Base-by-base conservation (phyloP, 805 yeast species). In the Metschnikowia peoriensis region DNA sequence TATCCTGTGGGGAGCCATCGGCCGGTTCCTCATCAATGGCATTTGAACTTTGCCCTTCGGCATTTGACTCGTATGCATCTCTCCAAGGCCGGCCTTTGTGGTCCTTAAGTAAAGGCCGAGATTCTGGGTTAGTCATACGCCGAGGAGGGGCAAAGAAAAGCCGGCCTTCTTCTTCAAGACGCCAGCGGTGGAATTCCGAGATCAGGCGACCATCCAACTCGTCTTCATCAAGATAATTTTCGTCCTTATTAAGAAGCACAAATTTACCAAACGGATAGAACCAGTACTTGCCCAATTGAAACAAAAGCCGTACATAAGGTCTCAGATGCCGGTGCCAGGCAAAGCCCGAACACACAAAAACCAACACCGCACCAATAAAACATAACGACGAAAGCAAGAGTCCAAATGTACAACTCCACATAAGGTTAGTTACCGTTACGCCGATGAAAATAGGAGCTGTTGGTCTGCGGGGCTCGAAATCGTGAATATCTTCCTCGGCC, bases 401-500 rank as follows among this genome's bases (percentile, higher is more conserved):
- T 0, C 99, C 99, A 61, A 89, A 78, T 0, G 94, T 78, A 6
- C 79, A 49, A 1, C 87, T 69, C 97, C 97, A 94, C 0, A 88
- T 43, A 9, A 79, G 54, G 66, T 94, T 93, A 11, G 90, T 84
- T 2, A 88, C 42, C 60, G 73, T 76, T 5, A 91, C 92, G 5
- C 82, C 77, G 76, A 82, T 77, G 3, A 81, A 75, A 8, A 89
- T 83, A 4, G 71, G 80, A 73, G 55, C 80, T 66, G 48, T 78
- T 62, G 75, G 76, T 59, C 58, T 72, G 61, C 66, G 57, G 4
- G 74, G 70, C 49, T 76, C 78, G 15, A 85, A 81, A 44, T 90
- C 92, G 68, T 93, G 97, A 59, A 94, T 89, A 75, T 94, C 99
- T 56, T 88, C 88, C 54, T 89, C 96, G 1, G 98, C 97, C 53